Conservation (phyloP, 1,139 yeast species). For the Torulaspora globosa region DNA sequence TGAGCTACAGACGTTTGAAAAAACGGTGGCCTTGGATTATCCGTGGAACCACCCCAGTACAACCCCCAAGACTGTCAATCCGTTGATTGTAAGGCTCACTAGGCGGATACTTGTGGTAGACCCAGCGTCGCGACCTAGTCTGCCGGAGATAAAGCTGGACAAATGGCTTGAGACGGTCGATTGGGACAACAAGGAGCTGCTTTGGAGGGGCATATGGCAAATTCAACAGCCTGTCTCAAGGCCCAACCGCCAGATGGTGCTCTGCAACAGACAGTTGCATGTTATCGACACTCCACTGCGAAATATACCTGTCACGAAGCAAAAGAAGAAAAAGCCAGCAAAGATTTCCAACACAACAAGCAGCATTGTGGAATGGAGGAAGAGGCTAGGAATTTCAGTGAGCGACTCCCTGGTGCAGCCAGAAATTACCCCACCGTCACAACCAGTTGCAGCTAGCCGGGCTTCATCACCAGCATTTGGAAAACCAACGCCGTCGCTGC, state of each 20-base stretch:
- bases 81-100: constrained; percentile 51
- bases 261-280: constrained; percentile 24
- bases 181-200: constrained; percentile 57
- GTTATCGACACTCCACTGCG: constrained; percentile 29
- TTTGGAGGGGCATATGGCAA: constrained; percentile 55
- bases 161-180: constrained; percentile 64
- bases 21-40: constrained; percentile 60
- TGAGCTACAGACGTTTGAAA: constrained; percentile 69
- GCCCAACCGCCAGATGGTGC: constrained; percentile 12
- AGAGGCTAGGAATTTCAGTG: constrained; percentile 30
- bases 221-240: constrained; percentile 13
- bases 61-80: constrained; percentile 37
- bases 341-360: constrained; percentile 33
- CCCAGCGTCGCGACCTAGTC: constrained; percentile 62
- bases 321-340: constrained; percentile 32
- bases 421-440: background rate
- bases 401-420: background rate
- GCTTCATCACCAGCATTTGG: constrained; percentile 4
- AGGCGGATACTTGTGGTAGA: constrained; percentile 52
- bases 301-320: constrained; percentile 30
- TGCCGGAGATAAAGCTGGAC: constrained; percentile 65
- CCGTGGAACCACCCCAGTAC: constrained; percentile 44
- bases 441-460: background rate
- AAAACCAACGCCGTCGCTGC: constrained; percentile 4
- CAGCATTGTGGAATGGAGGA: constrained; percentile 38